Evolutionary conservation across 2,329 filamentous ascomycete species (phyloP), one percentile per base, ranked within the genome.

Genomic region (Sordariomycetes sp.): DNA sequence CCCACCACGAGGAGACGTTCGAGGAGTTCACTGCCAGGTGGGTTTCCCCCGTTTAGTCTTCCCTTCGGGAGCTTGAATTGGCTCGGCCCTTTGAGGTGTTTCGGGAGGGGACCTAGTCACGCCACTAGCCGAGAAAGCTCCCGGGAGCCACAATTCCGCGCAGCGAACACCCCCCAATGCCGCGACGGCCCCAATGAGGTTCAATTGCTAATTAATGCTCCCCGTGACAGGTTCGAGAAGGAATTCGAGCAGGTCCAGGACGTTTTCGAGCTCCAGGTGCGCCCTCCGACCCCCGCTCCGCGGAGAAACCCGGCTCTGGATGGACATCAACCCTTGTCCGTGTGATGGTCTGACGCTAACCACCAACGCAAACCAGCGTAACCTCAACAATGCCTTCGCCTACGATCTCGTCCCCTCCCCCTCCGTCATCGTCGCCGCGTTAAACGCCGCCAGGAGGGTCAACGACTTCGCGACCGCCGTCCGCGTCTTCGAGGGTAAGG

Each of bases 321-420:
- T 32, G 28, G 28, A 32, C 20, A 22, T 10, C 46, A 4, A 52
- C 37, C 55, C 55, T 46, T 57, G 55, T n/a, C 40, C 4, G 48
- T 16, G 24, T 16, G 24, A 35, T 57, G 55, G 60, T 59, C 62
- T 64, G 59, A 58, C 61, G 59, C 58, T 59, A 62, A 53, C 37
- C 46, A 58, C 32, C 52, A 20, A 11, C 55, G 16, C 3, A 56
- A 28, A 56, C 60, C 67, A 83, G 80, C 89, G 91, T 76, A 96
- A 96, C 81, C 82, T 96, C 71, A 99, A 99, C 87, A 99, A 99
- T 80, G 93, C 91, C 73, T 99, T 99, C 79, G 94, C 94, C 72
- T 99, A 99, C 87, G 94, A 99, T 86, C 88, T 99, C 70, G 94
- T 99, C 65, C 94, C 95, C 70, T 94, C 93, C 52, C 86, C 93